Percentiles rank a stretch among this genome's conserved stretches.
These are phyloP conservation scores for Cryptococcus jaspeensis DNA, from an alignment of 1,284 basidiomycete species.

Conservation along the genomic window DNA sequence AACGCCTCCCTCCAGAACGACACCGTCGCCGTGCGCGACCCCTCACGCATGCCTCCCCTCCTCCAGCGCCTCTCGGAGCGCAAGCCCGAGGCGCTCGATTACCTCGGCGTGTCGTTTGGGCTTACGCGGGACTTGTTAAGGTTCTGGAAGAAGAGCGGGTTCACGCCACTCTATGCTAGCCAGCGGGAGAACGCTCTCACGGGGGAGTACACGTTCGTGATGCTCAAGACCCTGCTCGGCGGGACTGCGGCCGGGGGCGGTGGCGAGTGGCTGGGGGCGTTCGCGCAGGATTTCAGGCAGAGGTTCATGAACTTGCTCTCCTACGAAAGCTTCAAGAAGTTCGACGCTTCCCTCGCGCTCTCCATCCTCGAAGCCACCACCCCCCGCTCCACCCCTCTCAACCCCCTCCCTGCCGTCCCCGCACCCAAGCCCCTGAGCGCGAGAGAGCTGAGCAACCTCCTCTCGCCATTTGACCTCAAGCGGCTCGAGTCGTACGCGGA, in stretches of 20 bases:
- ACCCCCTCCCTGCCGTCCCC: not conserved
- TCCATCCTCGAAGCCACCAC: slow-evolving; percentile 79
- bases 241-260: slow-evolving; percentile 54
- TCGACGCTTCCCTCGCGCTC: slow-evolving; percentile 79
- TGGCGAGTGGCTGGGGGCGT: slow-evolving; percentile 83
- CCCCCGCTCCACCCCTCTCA: slow-evolving; percentile 11
- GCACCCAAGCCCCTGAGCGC: slow-evolving; percentile 56
- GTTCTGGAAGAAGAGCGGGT: slow-evolving; percentile 96
- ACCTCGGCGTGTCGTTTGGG: slow-evolving; percentile 95
- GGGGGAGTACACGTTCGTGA: slow-evolving; percentile 93
- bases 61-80: slow-evolving; percentile 87
- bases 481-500: slow-evolving; percentile 93
- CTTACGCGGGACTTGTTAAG: slow-evolving; percentile 82
- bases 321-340: slow-evolving; percentile 86
- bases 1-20: slow-evolving; percentile 65
- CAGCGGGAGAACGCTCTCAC: slow-evolving; percentile 94
- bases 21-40: slow-evolving; percentile 69
- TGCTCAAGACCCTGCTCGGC: slow-evolving; percentile 75
- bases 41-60: slow-evolving; percentile 83
- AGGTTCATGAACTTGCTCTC: slow-evolving; percentile 87
- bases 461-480: slow-evolving; percentile 94
- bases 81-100: slow-evolving; percentile 88
- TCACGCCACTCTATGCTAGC: slow-evolving; percentile 85
- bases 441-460: slow-evolving; percentile 67
- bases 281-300: slow-evolving; percentile 87